Evolutionary conservation across 202 grass and related monocot species (phyloP).

Genomic region (Panicum hallii): DNA sequence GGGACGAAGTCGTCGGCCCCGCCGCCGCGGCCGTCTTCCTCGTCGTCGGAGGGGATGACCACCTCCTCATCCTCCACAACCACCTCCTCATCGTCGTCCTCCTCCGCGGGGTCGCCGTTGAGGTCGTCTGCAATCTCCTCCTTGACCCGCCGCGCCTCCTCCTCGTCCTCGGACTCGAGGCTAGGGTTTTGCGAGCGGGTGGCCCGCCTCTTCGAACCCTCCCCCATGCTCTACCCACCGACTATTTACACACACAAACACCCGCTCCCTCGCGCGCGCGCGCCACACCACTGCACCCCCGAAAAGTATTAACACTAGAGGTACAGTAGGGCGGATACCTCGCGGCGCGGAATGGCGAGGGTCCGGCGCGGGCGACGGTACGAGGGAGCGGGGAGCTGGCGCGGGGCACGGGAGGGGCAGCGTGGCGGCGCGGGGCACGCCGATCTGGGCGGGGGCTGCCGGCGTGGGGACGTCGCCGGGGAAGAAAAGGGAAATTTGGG

Average conservation of each 20-base stretch:
- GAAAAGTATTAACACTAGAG: slow-evolving; percentile 62
- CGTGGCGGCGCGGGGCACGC: slow-evolving; percentile 10
- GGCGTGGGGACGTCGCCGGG: slow-evolving; percentile 64
- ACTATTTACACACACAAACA: slow-evolving; percentile 40
- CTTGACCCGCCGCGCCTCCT: slow-evolving; percentile 53
- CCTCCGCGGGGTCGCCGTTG: slow-evolving; percentile 57
- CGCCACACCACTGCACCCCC: slow-evolving; percentile 31
- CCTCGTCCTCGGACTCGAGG: slow-evolving; percentile 47
- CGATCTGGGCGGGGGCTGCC: slow-evolving; percentile 51
- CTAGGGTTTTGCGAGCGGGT: slow-evolving; percentile 64
- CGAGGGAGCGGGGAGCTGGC: slow-evolving; percentile 2
- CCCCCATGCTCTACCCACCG: slow-evolving; percentile 44
- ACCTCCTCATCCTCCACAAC: slow-evolving; percentile 54
- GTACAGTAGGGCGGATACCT: slow-evolving; percentile 59
- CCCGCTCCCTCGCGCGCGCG: neutral
- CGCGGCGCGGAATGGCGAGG: slow-evolving; percentile 49
- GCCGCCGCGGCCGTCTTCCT: slow-evolving; percentile 20
- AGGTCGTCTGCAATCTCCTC: slow-evolving; percentile 62
- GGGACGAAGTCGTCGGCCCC: slow-evolving; percentile 57
- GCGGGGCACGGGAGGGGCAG: neutral
- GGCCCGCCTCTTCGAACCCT: slow-evolving; percentile 40
- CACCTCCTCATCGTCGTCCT: slow-evolving; percentile 43
- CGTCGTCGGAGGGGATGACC: slow-evolving; percentile 54
- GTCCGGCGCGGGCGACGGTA: slow-evolving; percentile 33
- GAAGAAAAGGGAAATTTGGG: slow-evolving; percentile 61